These are phyloP conservation scores for Lactifluus hygrophoroides DNA, from an alignment of 768 basidiomycete genomes.

Conservation along the genomic window DNA sequence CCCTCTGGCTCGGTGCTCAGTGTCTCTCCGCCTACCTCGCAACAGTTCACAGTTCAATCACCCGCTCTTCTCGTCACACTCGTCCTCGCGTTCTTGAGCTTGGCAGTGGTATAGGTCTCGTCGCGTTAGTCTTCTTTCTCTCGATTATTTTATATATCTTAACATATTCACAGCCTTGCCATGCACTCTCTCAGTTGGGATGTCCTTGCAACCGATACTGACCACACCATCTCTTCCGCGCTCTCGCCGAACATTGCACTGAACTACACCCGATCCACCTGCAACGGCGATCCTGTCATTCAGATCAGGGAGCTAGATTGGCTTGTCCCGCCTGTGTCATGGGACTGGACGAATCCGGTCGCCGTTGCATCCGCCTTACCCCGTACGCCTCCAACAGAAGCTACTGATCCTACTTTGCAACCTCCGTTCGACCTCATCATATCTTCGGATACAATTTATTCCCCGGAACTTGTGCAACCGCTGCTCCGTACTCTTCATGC, in stretches of 20 bases:
- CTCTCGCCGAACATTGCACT: conserved; percentile 51
- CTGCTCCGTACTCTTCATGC: conserved; percentile 60
- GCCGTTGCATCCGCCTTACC: conserved; percentile 27
- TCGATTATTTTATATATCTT: no score
- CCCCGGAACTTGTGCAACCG: conserved; percentile 49
- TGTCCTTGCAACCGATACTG: no score
- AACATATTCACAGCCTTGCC: conserved; percentile 59
- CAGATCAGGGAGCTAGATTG: conserved; percentile 65
- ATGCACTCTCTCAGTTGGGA: conserved; percentile 63
- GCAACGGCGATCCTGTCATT: conserved; percentile 37
- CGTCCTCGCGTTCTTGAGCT: no score
- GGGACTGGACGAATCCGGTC: conserved; percentile 54
- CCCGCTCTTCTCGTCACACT: conserved; percentile 8
- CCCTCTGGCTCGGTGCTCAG: no score
- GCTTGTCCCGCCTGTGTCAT: conserved; percentile 45
- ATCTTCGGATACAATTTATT: conserved; percentile 79
- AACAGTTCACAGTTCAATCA: conserved; percentile 25
- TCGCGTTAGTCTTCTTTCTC: conserved; percentile 43
- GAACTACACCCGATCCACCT: conserved; percentile 33
- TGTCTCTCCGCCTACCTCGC: no score
- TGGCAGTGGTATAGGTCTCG: conserved; percentile 76
- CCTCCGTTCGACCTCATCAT: conserved; percentile 72
- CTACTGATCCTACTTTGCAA: conserved; percentile 24
- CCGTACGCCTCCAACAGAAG: conserved; percentile 1
- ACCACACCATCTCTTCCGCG: conserved; percentile 52